A percentile compares a stretch with the other conserved stretches of the same genome.
These are phyloP conservation scores for Arachis stenosperma DNA, from an alignment of 306 rosid species.

Conservation along the genomic window DNA sequence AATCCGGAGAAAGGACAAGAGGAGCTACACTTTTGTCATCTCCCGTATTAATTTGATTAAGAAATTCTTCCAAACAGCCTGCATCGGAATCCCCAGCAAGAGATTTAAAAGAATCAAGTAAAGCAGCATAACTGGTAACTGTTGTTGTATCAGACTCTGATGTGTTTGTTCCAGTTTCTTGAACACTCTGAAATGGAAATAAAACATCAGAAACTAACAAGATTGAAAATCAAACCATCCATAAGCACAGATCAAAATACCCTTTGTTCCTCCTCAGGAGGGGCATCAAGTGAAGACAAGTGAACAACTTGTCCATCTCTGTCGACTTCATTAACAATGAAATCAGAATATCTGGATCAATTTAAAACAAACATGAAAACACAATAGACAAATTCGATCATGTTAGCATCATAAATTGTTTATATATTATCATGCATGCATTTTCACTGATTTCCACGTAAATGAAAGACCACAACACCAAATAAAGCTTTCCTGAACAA, in stretches of 20 bases:
- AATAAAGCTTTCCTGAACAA: neutral
- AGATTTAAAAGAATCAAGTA: constrained; percentile 70
- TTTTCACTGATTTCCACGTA: constrained; percentile 1
- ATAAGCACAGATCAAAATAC: neutral
- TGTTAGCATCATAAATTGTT: neutral
- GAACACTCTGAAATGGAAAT: constrained; percentile 48
- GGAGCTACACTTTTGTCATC: constrained; percentile 58
- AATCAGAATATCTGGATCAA: constrained; percentile 82
- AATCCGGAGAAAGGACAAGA: constrained; percentile 72
- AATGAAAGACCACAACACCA: neutral
- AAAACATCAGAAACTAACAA: constrained; percentile 5
- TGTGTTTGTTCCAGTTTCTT: constrained; percentile 47
- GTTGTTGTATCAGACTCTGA: constrained; percentile 29
- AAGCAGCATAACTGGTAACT: constrained; percentile 61
- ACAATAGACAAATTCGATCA: neutral
- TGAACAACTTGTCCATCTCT: constrained; percentile 69
- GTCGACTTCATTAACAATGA: constrained; percentile 94
- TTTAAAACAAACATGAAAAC: constrained; percentile 21
- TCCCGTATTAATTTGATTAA: constrained; percentile 62
- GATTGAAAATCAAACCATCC: neutral
- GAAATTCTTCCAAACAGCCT: constrained; percentile 57
- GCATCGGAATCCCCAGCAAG: constrained; percentile 74
- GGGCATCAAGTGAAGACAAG: constrained; percentile 69
- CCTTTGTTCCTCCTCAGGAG: constrained; percentile 49
- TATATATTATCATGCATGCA: neutral